These are phyloP conservation scores for Diaporthe sp. DNA, from an alignment of 2,329 filamentous ascomycete genomes.

Conservation along the genomic window DNA sequence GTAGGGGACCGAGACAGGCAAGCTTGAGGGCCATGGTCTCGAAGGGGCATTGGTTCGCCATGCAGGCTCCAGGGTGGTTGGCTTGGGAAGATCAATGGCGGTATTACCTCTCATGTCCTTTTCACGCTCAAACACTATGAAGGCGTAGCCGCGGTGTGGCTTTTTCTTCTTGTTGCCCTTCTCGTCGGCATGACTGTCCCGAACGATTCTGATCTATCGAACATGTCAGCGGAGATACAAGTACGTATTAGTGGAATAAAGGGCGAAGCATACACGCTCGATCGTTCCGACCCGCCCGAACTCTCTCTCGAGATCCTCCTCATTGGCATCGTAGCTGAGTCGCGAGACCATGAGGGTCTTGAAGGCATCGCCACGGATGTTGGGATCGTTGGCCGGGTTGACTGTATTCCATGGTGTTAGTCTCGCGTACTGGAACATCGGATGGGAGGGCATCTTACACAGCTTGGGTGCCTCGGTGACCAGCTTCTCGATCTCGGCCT, in stretches of 20 bases:
- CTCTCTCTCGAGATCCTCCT: constrained; percentile 91
- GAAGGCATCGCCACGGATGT: constrained; percentile 93
- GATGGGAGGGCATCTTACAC: constrained; percentile 62
- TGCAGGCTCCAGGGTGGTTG: constrained; percentile 60
- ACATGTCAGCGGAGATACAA: constrained; percentile 17
- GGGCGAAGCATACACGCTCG: constrained; percentile 77
- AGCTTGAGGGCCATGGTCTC: constrained; percentile 71
- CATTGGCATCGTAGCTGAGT: constrained; percentile 89
- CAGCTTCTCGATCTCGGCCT: constrained; percentile 74
- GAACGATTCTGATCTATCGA: constrained; percentile 85
- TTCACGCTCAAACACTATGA: constrained; percentile 96
- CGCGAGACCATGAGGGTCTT: constrained; percentile 94
- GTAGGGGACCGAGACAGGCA: constrained; percentile 61
- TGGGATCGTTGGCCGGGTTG: constrained; percentile 86
- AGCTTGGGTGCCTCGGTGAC: constrained; percentile 73
- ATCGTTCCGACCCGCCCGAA: constrained; percentile 95
- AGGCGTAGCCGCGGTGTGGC: constrained; percentile 91
- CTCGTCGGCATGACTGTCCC: constrained; percentile 78
- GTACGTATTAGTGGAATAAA: too few species aligned
- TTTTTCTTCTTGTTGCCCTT: constrained; percentile 85
- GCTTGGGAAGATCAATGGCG: constrained; percentile 58
- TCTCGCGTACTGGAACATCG: neutral
- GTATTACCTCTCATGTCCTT: constrained; percentile 98
- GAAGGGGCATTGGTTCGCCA: constrained; percentile 49
- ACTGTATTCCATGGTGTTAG: constrained; percentile 63